phyloP scores from a whole-genome alignment of 768 basidiomycete species.

The Tulasnella sp. region DNA sequence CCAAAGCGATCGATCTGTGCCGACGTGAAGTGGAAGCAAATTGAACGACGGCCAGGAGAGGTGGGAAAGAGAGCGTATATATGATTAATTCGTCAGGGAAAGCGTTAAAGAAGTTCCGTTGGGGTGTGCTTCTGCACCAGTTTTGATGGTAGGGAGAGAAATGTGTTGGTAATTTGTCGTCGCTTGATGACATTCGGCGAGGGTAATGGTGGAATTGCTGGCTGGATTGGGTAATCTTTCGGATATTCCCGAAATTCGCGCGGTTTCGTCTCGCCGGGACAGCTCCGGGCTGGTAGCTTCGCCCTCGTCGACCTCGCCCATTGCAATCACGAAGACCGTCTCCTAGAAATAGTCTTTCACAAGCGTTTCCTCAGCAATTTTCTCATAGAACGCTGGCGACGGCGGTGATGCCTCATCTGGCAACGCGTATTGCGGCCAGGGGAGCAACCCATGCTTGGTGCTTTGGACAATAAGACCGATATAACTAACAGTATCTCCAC shows the following conservation, averaged over 20 bases:
- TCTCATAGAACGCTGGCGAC: slow-evolving; percentile 5
- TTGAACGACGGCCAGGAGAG: neutral
- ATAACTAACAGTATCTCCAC: neutral
- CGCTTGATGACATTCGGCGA: neutral
- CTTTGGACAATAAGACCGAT: neutral
- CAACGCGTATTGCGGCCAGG: neutral
- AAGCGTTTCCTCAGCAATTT: neutral
- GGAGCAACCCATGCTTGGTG: neutral
- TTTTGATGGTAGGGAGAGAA: neutral
- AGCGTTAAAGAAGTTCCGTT: neutral
- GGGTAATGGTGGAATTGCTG: neutral
- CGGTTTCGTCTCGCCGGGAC: neutral
- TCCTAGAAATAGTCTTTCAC: neutral
- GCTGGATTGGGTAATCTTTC: neutral
- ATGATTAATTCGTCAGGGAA: neutral
- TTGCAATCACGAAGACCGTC: neutral
- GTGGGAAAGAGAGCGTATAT: neutral
- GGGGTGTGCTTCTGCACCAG: neutral
- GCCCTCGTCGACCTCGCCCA: neutral
- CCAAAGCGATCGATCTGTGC: neutral
- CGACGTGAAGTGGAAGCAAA: neutral
- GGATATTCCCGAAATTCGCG: neutral
- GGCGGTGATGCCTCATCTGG: neutral
- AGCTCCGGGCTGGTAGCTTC: neutral
- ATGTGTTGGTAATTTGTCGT: neutral